Evolutionary conservation across 495 filamentous ascomycete species (phyloP), one percentile per base, ranked within the genome.

Genomic region (Rhypophila decipiens): DNA sequence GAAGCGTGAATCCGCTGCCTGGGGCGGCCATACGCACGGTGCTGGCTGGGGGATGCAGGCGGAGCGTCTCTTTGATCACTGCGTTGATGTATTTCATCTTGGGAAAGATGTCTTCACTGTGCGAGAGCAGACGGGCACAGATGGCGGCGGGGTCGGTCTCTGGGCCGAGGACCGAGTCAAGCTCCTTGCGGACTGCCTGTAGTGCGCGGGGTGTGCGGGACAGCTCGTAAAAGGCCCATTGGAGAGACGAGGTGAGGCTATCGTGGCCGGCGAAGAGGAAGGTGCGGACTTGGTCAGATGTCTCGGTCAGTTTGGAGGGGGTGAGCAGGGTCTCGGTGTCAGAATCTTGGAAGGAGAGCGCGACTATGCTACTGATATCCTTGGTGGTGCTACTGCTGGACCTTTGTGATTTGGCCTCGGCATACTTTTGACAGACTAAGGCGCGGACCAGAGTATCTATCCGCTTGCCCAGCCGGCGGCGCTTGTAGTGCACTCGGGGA

Each of bases 11-110:
- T 7, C 29, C 29, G 13, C 8, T 8, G 8, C 29, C 29, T 7
- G 29, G 29, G 29, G 29, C 29, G 7, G 29, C 13, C 29, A 33
- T 8, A 75, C 47, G 24, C 79, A 44, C 59, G 15, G 56, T 58
- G 21, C 50, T 59, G 7, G 66, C 60, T 2, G 66, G 56, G 0
- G 69, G 65, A 38, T 56, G 70, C 0, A 76, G 50, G 1, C 73
- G 64, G 2, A 76, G 56, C 0, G 66, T 62, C 43, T 77, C 74
- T 46, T 75, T 74, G 33, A 75, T 70, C 1, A 73, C 64, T 9
- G 72, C 71, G 13, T 39, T 9, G 4, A 19, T 39, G 12, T 39
- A 39, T 2, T 10, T 2, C 37, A 39, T 40, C 1, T 21, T 2
- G 38, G 15, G 7, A 12, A 40, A 20, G 5, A 40, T 12, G 20